Conservation (phyloP, 768 basidiomycete genomes). For the Cystobasidium ongulense region DNA sequence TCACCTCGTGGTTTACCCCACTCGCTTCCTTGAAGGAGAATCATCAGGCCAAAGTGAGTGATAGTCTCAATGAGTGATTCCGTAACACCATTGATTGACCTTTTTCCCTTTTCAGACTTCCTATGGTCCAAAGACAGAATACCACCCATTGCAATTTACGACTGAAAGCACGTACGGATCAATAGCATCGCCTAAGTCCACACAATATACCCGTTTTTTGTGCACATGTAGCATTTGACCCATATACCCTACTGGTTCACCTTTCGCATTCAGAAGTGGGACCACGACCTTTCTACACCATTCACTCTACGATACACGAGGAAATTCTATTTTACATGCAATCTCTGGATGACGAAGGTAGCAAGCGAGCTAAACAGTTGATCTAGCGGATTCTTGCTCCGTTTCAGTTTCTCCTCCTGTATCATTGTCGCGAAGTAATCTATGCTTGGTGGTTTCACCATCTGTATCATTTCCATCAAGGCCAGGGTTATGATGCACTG, state of each 20-base stretch:
- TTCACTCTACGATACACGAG: not conserved
- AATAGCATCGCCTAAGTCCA: too few relatives aligned
- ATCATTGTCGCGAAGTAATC: not conserved
- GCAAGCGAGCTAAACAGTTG: not conserved
- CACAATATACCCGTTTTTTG: not conserved
- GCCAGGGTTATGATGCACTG: not conserved
- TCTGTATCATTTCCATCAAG: not conserved
- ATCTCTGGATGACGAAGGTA: not conserved
- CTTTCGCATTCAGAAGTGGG: too few relatives aligned
- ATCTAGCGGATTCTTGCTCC: not conserved
- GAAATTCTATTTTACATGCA: not conserved
- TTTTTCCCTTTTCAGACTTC: constrained; percentile 1
- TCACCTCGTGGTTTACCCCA: constrained; percentile 51
- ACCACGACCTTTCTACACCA: too few relatives aligned
- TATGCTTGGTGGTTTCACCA: not conserved
- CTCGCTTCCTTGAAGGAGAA: constrained; percentile 28
- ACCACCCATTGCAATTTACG: constrained; percentile 19
- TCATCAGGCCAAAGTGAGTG: constrained; percentile 15
- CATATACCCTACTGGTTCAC: too few relatives aligned
- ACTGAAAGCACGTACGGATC: not conserved
- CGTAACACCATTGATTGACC: not conserved
- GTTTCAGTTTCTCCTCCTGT: not conserved
- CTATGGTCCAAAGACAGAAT: constrained; percentile 30
- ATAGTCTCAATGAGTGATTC: not conserved
- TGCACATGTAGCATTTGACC: not conserved